These are phyloP conservation scores for Hypoxylon trugodes DNA, from an alignment of 495 filamentous ascomycete genomes.

Conservation along the genomic window DNA sequence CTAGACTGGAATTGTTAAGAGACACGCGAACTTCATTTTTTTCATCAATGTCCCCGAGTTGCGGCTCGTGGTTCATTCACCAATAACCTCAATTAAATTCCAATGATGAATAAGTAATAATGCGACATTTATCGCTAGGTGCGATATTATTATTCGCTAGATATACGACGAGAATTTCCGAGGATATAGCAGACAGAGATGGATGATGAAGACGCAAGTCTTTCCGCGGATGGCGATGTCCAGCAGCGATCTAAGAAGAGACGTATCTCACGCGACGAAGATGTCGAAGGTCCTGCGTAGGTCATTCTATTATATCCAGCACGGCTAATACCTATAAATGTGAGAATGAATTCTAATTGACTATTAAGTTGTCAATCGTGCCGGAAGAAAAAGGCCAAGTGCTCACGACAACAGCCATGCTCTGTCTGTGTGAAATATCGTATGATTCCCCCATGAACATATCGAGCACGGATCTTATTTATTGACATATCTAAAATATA, in stretches of 20 bases:
- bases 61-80: no score
- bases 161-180: no score
- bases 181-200: no score
- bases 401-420: slow-evolving; percentile 50
- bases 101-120: no score
- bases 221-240: neutral
- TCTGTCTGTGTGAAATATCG: slow-evolving; percentile 34
- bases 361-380: slow-evolving; percentile 49
- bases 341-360: neutral
- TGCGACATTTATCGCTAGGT: no score
- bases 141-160: no score
- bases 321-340: neutral
- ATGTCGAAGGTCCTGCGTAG: slow-evolving; percentile 41
- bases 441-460: slow-evolving; percentile 19
- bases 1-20: no score
- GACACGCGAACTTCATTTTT: no score
- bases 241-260: slow-evolving; percentile 17
- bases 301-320: no score
- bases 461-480: no score
- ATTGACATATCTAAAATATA: slow-evolving; percentile 7
- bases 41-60: no score
- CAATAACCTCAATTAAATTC: no score
- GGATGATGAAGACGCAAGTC: slow-evolving; percentile 6
- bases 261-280: slow-evolving; percentile 21
- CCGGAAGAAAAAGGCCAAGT: slow-evolving; percentile 54